These are phyloP conservation scores for Hortiboletus flavorubellus DNA, from an alignment of 768 basidiomycete species.

Conservation along the genomic window DNA sequence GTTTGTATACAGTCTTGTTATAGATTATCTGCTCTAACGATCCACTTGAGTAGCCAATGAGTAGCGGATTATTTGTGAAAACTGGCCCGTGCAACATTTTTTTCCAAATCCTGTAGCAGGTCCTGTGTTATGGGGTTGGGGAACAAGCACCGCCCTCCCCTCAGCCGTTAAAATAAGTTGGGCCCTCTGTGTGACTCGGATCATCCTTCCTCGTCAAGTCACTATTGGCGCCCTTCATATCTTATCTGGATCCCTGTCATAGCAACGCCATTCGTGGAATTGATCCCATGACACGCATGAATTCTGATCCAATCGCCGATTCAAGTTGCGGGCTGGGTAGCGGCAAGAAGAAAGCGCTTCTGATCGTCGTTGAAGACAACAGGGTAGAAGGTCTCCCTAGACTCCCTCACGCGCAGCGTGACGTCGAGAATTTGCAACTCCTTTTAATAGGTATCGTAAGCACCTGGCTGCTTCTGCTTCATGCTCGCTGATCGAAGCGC, in stretches of 20 bases:
- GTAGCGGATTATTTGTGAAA: neutral
- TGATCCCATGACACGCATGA: constrained; percentile 6
- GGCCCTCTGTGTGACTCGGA: too few species aligned
- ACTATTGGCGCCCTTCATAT: neutral
- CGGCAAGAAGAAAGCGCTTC: constrained; percentile 20
- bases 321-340: neutral
- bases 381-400: neutral
- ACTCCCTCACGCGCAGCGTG: constrained; percentile 13
- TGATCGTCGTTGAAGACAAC: constrained; percentile 21
- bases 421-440: constrained; percentile 12
- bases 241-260: constrained; percentile 10
- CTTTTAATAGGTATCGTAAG: constrained; percentile 24
- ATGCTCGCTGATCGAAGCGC: neutral
- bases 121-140: constrained; percentile 6
- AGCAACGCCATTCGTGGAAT: neutral
- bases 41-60: neutral
- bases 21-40: neutral
- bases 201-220: neutral
- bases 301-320: neutral
- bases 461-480: neutral
- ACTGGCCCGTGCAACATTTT: neutral
- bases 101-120: constrained; percentile 6
- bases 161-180: neutral
- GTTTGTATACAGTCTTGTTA: neutral
- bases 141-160: neutral